These are phyloP conservation scores for Zoysia matrella DNA, from an alignment of 202 grass and related monocot genomes.

Conservation along the genomic window DNA sequence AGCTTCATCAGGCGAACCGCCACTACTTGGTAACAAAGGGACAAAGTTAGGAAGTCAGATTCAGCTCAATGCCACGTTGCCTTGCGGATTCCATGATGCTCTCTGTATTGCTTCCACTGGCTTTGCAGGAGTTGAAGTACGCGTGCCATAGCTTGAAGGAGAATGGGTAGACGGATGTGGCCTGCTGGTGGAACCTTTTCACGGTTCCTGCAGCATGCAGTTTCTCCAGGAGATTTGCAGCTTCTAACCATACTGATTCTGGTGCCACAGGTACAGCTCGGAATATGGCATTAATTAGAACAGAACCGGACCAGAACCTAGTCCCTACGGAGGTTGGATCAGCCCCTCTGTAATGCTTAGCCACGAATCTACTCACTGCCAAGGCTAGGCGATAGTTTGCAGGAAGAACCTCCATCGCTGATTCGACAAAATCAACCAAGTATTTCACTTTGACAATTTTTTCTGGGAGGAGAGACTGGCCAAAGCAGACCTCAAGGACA, in stretches of 20 bases:
- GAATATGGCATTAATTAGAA: slow-evolving; percentile 85
- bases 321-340: slow-evolving; percentile 56
- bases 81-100: slow-evolving; percentile 68
- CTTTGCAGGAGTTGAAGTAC: slow-evolving; percentile 57
- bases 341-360: slow-evolving; percentile 41
- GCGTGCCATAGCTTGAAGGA: slow-evolving; percentile 79
- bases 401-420: slow-evolving; percentile 73
- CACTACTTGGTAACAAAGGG: not conserved
- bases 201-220: slow-evolving; percentile 51
- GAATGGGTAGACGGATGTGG: slow-evolving; percentile 86
- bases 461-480: slow-evolving; percentile 61
- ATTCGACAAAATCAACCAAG: slow-evolving; percentile 85
- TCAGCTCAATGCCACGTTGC: slow-evolving; percentile 77
- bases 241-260: slow-evolving; percentile 82
- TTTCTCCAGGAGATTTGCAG: slow-evolving; percentile 66
- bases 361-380: slow-evolving; percentile 61
- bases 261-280: slow-evolving; percentile 72
- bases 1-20: slow-evolving; percentile 9
- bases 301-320: slow-evolving; percentile 71
- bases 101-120: slow-evolving; percentile 46
- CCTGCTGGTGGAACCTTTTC: slow-evolving; percentile 84
- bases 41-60: slow-evolving; percentile 27
- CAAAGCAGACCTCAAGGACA: slow-evolving; percentile 80
- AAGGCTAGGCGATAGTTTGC: slow-evolving; percentile 83
- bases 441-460: slow-evolving; percentile 57